Base-by-base conservation (phyloP, 164 flowering plant species). In the Stephania yunnanensis region DNA sequence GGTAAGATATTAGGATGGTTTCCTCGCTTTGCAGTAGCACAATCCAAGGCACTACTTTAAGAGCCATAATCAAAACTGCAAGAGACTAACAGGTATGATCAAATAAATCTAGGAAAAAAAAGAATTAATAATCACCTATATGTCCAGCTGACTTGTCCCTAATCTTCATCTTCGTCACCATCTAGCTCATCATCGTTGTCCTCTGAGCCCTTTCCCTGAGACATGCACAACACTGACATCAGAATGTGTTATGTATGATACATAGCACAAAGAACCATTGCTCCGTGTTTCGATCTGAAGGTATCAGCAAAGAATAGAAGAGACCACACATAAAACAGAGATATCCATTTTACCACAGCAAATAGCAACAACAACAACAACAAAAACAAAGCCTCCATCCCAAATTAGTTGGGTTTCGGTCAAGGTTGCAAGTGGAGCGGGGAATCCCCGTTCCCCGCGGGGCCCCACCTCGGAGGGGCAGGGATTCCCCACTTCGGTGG, bases 171-270 rank as follows among this genome's bases (percentile, higher is more conserved):
- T 7, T 80, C 77, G 4, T 79, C 83, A 12, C 69, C 53, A 22
- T 73, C 76, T 29, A 73, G 70, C 6, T 78, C 80, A 31, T 73
- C 75, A 30, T 78, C 73, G 12, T 69, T 78, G 12, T 75, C 83
- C 2, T 71, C 82, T 20, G 19, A 74, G 17, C 72, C 86, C 20
- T 78, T 77, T 46, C 64, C 86, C 83, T 80, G 77, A 65, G 20
- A 69, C 25, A 69, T 1, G 71, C 17, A 69, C 29, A 25, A 17
- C 15, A 10, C 13, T 65, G 22, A 67, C 17, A 67, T 30, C 42
- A 30, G 70, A 67, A 36, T 67, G 36, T 67, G 17, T 25, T 5
- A 50, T 9, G 55, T 11, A 50, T 9, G 55, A 50, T 7, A 9
- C 55, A 50, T 50, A 36, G 42, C 42, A 36, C 55, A 50, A 50